Base-by-base conservation (phyloP, 2,329 filamentous ascomycete species). In the Colletotrichum sp. region DNA sequence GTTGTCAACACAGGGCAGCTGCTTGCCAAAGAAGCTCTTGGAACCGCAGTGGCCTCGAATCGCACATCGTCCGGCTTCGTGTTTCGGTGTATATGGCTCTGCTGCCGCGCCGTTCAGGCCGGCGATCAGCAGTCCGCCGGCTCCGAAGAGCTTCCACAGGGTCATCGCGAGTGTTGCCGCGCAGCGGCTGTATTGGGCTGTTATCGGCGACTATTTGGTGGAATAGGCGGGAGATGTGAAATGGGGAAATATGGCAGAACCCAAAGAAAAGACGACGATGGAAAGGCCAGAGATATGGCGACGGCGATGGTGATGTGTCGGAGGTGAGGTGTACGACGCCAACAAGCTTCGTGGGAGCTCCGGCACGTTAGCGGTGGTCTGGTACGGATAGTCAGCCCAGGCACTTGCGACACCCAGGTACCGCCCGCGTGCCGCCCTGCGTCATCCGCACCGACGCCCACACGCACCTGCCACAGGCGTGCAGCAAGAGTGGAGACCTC, bases 1-100 rank as follows among this genome's bases (percentile, higher is more conserved):
- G 83, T 99, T 99, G 86, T 99, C 96, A 16, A 96, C 93, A 83
- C 97, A 99, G 6, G 97, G 97, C 76, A 99, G 89, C 79, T 98
- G 92, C 74, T 95, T 94, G 72, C 96, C 95, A 81, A 99, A 99
- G 83, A 97, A 94, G 78, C 94, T 93, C 85, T 96, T 93, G 84
- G 96, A 96, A 64, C 97, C 97, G 83, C 97, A 99, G 78, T 98
- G 94, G 9, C 96, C 96, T 66, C 96, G 92, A 77, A 99, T 95
- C 1, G 96, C 95, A 85, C 96, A 99, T 78, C 96, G 91, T 55
- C 96, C 96, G 66, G 93, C 89, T 85, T 98, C 96, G 80, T 98
- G 96, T 78, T 92, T 95, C 2, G 89, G 87, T 0, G 90, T 92
- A 73, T 79, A 82, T 24, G 79, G 78, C 52, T 85, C 80, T 63